These are phyloP conservation scores for Spizellomyces sp. DNA, from an alignment of 192 early-diverging fungal species.

Conservation along the genomic window DNA sequence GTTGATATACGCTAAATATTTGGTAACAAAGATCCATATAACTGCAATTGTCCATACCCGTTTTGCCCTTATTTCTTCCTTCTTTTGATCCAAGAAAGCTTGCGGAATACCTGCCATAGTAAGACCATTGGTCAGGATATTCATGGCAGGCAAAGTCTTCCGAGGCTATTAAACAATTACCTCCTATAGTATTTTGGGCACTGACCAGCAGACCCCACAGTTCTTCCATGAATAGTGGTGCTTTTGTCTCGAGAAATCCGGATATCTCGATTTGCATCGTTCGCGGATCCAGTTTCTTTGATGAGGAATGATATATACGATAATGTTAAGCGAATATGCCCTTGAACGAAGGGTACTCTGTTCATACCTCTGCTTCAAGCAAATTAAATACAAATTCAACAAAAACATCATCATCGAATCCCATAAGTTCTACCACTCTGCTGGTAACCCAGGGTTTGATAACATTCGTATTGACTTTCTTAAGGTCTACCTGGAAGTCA, in stretches of 20 bases:
- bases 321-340: not conserved
- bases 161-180: constrained; percentile 6
- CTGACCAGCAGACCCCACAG: constrained; percentile 91
- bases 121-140: not conserved
- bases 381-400: constrained; percentile 83
- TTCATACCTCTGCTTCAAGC: constrained; percentile 71
- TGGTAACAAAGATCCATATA: not conserved
- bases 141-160: not conserved
- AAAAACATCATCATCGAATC: constrained; percentile 93
- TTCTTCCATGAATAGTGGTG: constrained; percentile 78
- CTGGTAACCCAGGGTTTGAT: constrained; percentile 87
- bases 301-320: not conserved
- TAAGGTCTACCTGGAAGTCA: constrained; percentile 70
- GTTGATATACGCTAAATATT: not conserved
- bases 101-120: constrained; percentile 77
- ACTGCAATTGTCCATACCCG: constrained; percentile 7
- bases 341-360: not conserved
- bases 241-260: constrained; percentile 86
- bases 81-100: constrained; percentile 82
- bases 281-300: constrained; percentile 79
- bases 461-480: constrained; percentile 85
- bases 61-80: constrained; percentile 66
- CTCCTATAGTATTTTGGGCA: constrained; percentile 74
- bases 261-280: constrained; percentile 94
- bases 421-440: constrained; percentile 73